Base-by-base conservation (phyloP, 306 rosid species). In the Pyrus communis region DNA sequence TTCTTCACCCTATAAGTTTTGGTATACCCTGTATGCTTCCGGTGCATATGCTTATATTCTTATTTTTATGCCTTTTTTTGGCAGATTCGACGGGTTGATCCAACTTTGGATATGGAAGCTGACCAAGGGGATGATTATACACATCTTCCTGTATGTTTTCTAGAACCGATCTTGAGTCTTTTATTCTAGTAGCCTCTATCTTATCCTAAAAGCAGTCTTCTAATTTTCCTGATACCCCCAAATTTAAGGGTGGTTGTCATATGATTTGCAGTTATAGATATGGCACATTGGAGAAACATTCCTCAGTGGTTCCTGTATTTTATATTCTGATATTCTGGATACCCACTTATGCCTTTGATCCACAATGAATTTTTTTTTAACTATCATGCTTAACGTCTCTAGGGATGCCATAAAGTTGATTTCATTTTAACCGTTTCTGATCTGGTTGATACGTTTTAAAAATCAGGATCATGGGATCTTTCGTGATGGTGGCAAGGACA, bases 61-160 rank as follows among this genome's bases (percentile, higher is more conserved):
- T 13, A 23, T 63, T 71, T 62, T 70, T 74, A 38, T 76, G 43
- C 49, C 38, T 14, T 73, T 9, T 5, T 49, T 83, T 63, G 79
- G 73, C 85, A 95, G 97, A 90, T 95, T 82, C 93, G 87, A 49
- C 87, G 81, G 60, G 99, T 95, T 25, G 99, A 95, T 84, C 99
- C 99, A 69, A 90, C 97, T 73, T 88, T 95, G 78, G 97, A 95
- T 84, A 92, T 95, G 97, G 97, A 90, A 86, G 97, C 99, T 65
- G 97, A 92, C 85, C 85, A 73, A 89, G 99, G 99, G 82, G 99
- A 95, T 78, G 99, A 95, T 82, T 95, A 95, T 82, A 86, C 88
- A 65, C 97, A 95, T 85, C 92, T 95, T 82, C 97, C 96, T 78
- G 97, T 95, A 91, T 77, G 97, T 89, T 81, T 81, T 76, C 79